phyloP scores from a whole-genome alignment of 169 alveolate genomes.

The Theileria parva region DNA sequence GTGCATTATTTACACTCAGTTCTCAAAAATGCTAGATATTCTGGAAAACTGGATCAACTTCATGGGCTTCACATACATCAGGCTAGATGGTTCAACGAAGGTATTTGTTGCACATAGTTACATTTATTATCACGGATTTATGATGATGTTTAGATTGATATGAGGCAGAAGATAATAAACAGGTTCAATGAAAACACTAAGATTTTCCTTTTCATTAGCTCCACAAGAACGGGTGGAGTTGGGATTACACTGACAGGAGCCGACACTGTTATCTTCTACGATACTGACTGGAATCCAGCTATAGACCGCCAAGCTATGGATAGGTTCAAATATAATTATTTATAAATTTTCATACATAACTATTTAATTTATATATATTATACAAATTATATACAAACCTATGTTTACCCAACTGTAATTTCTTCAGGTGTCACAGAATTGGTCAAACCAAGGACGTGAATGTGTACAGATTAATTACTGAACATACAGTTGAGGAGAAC shows the following conservation, averaged over 20 bases:
- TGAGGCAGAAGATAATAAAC: constrained; percentile 93
- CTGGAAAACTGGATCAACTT: constrained; percentile 92
- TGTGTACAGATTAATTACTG: constrained; percentile 93
- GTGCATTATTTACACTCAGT: constrained; percentile 94
- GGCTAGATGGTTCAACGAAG: constrained; percentile 97
- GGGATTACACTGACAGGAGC: constrained; percentile 98
- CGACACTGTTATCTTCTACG: constrained; percentile 97
- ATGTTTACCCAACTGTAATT: not conserved
- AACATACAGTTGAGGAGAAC: constrained; percentile 96
- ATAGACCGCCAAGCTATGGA: constrained; percentile 99
- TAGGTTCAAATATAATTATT: constrained; percentile 65
- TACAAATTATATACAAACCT: not conserved
- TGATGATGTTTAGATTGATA: constrained; percentile 78
- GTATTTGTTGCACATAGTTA: constrained; percentile 52
- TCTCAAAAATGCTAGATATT: constrained; percentile 96
- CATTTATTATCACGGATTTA: not conserved
- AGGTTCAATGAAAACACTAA: constrained; percentile 91
- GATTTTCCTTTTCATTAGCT: constrained; percentile 94
- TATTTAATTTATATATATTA: not conserved
- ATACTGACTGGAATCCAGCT: constrained; percentile 99
- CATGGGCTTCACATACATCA: constrained; percentile 92
- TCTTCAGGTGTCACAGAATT: constrained; percentile 90
- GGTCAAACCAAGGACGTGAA: constrained; percentile 98
- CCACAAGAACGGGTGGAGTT: constrained; percentile 98
- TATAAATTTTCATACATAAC: not conserved